Conservation (phyloP, 306 rosid species). For the Vigna radiata region DNA sequence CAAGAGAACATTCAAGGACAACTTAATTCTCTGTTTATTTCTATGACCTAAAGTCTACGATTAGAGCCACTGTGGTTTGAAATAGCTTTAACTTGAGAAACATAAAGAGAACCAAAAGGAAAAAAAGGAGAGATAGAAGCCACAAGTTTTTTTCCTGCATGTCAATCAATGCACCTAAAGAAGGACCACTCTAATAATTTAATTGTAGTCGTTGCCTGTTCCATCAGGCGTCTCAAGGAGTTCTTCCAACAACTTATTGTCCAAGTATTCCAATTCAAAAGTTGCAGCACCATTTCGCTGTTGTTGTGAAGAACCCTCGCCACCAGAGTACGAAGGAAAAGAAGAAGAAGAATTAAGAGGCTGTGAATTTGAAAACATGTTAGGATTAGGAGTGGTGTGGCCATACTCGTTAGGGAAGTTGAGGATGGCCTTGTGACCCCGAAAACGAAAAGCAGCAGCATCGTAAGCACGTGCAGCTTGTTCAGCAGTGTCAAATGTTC, state of each 20-base stretch:
- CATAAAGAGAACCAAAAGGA: not conserved
- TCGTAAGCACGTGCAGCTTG: constrained; percentile 94
- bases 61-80: not conserved
- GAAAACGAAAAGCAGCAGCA: constrained; percentile 76
- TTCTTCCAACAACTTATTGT: constrained; percentile 67
- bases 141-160: not conserved
- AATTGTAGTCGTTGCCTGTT: not conserved
- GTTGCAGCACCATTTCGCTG: constrained; percentile 23
- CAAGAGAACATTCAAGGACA: not conserved
- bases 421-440: constrained; percentile 87
- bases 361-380: not conserved
- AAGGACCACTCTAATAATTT: not conserved
- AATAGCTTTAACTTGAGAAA: not conserved
- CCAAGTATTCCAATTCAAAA: constrained; percentile 68
- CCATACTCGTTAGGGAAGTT: constrained; percentile 79
- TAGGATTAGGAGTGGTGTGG: constrained; percentile 37
- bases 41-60: not conserved
- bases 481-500: constrained; percentile 85
- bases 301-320: constrained; percentile 4
- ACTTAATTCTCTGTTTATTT: not conserved
- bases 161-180: not conserved
- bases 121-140: not conserved
- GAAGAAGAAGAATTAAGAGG: constrained; percentile 35
- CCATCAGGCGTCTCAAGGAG: constrained; percentile 44
- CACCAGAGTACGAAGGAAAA: constrained; percentile 23